Base-by-base conservation (phyloP, 805 yeast species). In the Metschnikowia continentalis region DNA sequence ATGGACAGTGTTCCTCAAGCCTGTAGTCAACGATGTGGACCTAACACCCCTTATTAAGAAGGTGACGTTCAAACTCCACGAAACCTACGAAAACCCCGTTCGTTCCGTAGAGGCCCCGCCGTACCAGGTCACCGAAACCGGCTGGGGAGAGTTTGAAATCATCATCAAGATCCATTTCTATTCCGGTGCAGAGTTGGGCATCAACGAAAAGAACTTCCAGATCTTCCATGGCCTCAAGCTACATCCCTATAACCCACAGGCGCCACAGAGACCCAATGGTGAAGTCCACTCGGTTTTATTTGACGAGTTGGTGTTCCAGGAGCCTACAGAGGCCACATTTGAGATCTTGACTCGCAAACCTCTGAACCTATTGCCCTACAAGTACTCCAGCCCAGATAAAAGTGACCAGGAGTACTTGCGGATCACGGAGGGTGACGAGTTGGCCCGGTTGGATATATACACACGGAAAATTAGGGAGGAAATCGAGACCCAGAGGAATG, bases 141-240 rank as follows among this genome's bases (percentile, higher is more conserved):
- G 99, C 0, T 94, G 99, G 99, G 99, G 99, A 58, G 99, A 94
- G 67, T 94, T 94, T 68, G 99, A 94, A 63, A 86, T 94, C 54
- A 81, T 88, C 35, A 84, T 94, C 49, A 88, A 91, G 64, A 81
- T 94, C 15, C 91, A 84, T 66, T 94, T 94, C 67, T 84, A 83
- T 36, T 78, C 84, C n/a, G 96, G 88, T 32, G 85, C 95, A 14
- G 78, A 74, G 42, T 60, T 74, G 39, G 76, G 77, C 2, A 70
- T 73, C 33, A 85, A 84, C 58, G 99, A 94, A 64, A 94, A 94
- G 72, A 84, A 87, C 67, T 71, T 94, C 43, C 86, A 84, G 39
- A 74, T 94, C 46, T 88, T 90, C 63, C 99, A 94, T 64, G 96
- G 88, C 56, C 72, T 94, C 59, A 89, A 91, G 65, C 76, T 94